Evolutionary conservation across 2,329 filamentous ascomycete genomes (phyloP), one percentile per base, ranked within the genome.

Genomic region (Thielaviopsis populi): DNA sequence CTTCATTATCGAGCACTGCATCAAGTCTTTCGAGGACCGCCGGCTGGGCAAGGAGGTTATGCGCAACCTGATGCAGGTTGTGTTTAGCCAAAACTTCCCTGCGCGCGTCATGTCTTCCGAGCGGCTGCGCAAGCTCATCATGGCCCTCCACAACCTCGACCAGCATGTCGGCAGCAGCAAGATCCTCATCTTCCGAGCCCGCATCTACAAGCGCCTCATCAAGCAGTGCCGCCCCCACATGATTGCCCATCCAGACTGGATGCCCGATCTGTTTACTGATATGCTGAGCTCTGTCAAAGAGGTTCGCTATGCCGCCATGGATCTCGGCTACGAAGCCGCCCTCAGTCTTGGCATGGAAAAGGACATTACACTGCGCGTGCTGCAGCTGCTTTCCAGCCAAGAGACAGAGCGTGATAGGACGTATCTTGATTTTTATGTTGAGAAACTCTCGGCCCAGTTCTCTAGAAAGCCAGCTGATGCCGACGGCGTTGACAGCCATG

Each of bases 1-100:
- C 17, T 94, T 89, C 71, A 79, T 96, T 62, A 75, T 96, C 46
- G 91, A 97, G 65, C 85, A 91, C 68, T 85, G 86, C 62, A 88
- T 95, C 66, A 81, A 81, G 59, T 83, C 83, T 10, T 83, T 96
- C 62, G 82, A 88, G 69, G 85, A 92, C 66, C 72, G 78, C 2
- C 76, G 80, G 3, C 77, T 83, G 17, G 83, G 91, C 0, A 97
- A 97, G 69, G 85, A 89, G 17, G 77, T 95, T 10, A 79, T 88
- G 37, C 88, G 88, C 42, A 85, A 88, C 68, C 80, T 95, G 68
- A 85, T 96, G 78, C 86, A 91, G 67, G 80, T 95, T 5, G 78
- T 96, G 15, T 87, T 85, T 54, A 83, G 87, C 56, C 91, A 96
- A 70, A 88, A 85, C 67, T 96, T 97, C 69, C 76, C 85, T 0